Base-by-base conservation (phyloP, 805 yeast species). In the Starmerella roubikii region DNA sequence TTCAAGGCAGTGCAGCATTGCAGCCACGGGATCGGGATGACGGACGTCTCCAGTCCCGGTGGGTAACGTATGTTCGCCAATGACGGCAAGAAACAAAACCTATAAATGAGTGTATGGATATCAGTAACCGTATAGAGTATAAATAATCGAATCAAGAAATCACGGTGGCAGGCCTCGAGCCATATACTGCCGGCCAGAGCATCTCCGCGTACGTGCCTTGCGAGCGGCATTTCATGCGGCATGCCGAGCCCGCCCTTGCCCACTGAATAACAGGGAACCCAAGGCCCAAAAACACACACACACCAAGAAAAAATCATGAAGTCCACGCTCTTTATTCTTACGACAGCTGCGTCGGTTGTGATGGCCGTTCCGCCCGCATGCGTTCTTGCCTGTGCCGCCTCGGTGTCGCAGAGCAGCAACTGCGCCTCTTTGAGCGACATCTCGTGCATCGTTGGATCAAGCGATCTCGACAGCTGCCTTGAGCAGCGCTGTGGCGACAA, bases 301-400 rank as follows among this genome's bases (percentile, higher is more conserved):
- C 23, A 35, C 24, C 24, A 22, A 22, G 10, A 22, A 22, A 27
- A 17, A n/a, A 34, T 21, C 19, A 42, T 35, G 38, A 49, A 46
- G 52, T 41, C 44, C 35, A 34, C 57, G 30, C 38, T 56, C 18
- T 44, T 66, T 42, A 65, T 68, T 37, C 58, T 69, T 23, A 54
- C 58, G 7, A 26, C 57, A 61, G 37, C 41, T 7, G 36, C 38
- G 21, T 38, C 44, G 1, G 51, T 59, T 21, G 64, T 58, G 27
- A 62, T 66, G 24, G 68, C 69, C 23, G 35, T 88, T 40, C 91
- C 94, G 37, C 94, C 95, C 44, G 94, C 95, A 28, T 85, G 94
- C 67, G 64, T 85, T 49, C 67, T 85, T 58, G 93, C 94, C 30
- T 84, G 94, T 71, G 88, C 81, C 42, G 70, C 83, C 41, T 68